Evolutionary conservation across 2,329 filamentous ascomycete genomes (phyloP).

Genomic region (Paraphaeosphaeria sporulosa): DNA sequence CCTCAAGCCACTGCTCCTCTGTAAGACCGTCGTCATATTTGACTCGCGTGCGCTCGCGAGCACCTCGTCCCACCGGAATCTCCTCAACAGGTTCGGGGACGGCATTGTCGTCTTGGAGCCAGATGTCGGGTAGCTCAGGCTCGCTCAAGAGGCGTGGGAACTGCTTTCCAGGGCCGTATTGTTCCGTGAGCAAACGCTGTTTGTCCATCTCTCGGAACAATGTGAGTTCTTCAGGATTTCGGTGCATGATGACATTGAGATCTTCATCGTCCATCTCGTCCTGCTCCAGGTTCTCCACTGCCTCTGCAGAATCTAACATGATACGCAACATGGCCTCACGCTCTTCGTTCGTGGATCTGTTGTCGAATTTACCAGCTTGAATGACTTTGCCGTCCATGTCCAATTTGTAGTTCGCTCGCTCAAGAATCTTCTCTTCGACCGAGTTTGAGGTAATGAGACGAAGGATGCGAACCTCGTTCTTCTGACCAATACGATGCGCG

Average conservation of each 20-base stretch:
- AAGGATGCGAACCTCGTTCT: constrained; percentile 98
- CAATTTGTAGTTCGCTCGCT: constrained; percentile 95
- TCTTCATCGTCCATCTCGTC: constrained; percentile 99
- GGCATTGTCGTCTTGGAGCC: constrained; percentile 84
- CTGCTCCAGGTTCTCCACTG: constrained; percentile 76
- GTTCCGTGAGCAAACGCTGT: constrained; percentile 69
- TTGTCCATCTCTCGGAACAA: constrained; percentile 86
- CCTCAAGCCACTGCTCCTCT: constrained; percentile 98
- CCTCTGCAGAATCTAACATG: constrained; percentile 81
- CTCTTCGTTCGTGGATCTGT: constrained; percentile 98
- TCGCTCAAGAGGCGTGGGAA: constrained; percentile 85
- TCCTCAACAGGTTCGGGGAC: constrained; percentile 82
- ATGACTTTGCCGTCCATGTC: constrained; percentile 99
- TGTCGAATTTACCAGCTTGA: constrained; percentile 98
- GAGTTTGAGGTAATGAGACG: constrained; percentile 96
- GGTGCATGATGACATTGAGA: constrained; percentile 91
- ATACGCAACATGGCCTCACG: constrained; percentile 96
- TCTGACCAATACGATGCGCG: constrained; percentile 99
- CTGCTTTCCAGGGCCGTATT: constrained; percentile 76
- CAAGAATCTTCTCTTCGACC: constrained; percentile 97
- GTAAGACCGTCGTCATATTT: constrained; percentile 97
- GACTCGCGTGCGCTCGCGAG: constrained; percentile 91
- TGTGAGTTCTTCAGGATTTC: constrained; percentile 78
- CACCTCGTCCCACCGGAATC: constrained; percentile 78
- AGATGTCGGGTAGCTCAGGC: constrained; percentile 90